phyloP scores from a whole-genome alignment of 805 yeast species.

The Pichia exigua region DNA sequence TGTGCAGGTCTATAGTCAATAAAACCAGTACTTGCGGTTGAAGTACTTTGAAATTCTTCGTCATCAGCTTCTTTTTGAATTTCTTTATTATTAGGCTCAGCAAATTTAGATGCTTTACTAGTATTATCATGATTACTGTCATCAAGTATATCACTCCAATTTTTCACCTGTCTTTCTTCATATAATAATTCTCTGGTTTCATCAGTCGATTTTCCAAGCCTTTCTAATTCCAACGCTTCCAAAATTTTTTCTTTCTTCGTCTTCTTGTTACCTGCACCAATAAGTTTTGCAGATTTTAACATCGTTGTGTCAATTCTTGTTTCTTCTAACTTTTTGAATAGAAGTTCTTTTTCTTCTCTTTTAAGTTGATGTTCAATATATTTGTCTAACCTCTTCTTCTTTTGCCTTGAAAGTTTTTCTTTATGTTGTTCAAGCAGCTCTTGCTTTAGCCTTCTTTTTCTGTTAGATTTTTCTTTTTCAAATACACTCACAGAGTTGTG shows the following conservation, averaged over 20 bases:
- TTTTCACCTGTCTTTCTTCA: slow-evolving; percentile 57
- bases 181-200: slow-evolving; percentile 54
- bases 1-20: slow-evolving; percentile 64
- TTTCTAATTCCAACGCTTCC: slow-evolving; percentile 70
- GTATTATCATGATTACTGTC: slow-evolving; percentile 10
- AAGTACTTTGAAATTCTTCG: slow-evolving; percentile 28
- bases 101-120: neutral
- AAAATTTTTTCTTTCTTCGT: slow-evolving; percentile 61
- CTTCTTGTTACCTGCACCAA: slow-evolving; percentile 59
- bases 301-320: slow-evolving; percentile 64
- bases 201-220: slow-evolving; percentile 62
- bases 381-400: slow-evolving; percentile 77
- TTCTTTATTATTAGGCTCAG: neutral
- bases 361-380: slow-evolving; percentile 86
- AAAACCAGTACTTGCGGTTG: slow-evolving; percentile 34
- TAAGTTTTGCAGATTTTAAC: slow-evolving; percentile 62
- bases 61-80: slow-evolving; percentile 4
- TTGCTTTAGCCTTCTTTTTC: slow-evolving; percentile 58
- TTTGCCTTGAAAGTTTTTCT: slow-evolving; percentile 64
- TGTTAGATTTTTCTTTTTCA: slow-evolving; percentile 51
- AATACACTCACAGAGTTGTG: slow-evolving; percentile 42
- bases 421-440: slow-evolving; percentile 49
- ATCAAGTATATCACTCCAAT: slow-evolving; percentile 41
- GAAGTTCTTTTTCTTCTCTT: slow-evolving; percentile 75
- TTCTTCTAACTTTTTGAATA: slow-evolving; percentile 63